Evolutionary conservation across 2,329 filamentous ascomycete species (phyloP).

Genomic region (Xylariaceae sp.): DNA sequence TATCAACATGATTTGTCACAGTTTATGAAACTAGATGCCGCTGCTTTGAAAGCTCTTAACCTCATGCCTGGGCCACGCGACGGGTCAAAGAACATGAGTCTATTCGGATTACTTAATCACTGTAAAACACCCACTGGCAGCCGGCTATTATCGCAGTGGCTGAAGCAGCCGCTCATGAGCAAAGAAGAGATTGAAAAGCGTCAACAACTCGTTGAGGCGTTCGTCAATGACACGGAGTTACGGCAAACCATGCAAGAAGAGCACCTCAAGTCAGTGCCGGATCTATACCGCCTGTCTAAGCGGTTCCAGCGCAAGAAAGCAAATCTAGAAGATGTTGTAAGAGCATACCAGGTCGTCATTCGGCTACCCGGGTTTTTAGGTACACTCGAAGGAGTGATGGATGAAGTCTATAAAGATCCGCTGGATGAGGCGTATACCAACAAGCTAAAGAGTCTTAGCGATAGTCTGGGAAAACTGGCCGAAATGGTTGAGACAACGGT

Average conservation of each 20-base stretch:
- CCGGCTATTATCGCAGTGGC: conserved; percentile 85
- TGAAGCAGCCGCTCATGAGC: conserved; percentile 96
- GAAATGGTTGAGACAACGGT: conserved; percentile 99
- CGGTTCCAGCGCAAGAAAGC: conserved; percentile 90
- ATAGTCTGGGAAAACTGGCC: conserved; percentile 78
- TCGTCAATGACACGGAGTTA: conserved; percentile 86
- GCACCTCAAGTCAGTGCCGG: conserved; percentile 86
- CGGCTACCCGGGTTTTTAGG: conserved; percentile 84
- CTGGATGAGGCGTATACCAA: conserved; percentile 83
- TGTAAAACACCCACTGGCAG: conserved; percentile 96
- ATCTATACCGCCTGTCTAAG: conserved; percentile 89
- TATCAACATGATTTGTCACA: conserved; percentile 96
- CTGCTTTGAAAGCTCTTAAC: conserved; percentile 88
- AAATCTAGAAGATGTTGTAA: conserved; percentile 90
- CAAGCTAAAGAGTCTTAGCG: conserved; percentile 71
- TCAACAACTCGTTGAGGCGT: conserved; percentile 92
- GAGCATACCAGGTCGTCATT: conserved; percentile 91
- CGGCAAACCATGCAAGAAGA: conserved; percentile 96
- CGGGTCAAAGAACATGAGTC: conserved; percentile 94
- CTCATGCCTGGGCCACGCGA: conserved; percentile 94
- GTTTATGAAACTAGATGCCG: conserved; percentile 97
- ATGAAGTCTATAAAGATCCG: conserved; percentile 84
- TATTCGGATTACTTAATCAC: conserved; percentile 91
- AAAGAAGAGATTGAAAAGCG: conserved; percentile 82
- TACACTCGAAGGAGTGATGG: conserved; percentile 89